Conservation (phyloP, 2,329 filamentous ascomycete genomes). For the Apiospora hydei region DNA sequence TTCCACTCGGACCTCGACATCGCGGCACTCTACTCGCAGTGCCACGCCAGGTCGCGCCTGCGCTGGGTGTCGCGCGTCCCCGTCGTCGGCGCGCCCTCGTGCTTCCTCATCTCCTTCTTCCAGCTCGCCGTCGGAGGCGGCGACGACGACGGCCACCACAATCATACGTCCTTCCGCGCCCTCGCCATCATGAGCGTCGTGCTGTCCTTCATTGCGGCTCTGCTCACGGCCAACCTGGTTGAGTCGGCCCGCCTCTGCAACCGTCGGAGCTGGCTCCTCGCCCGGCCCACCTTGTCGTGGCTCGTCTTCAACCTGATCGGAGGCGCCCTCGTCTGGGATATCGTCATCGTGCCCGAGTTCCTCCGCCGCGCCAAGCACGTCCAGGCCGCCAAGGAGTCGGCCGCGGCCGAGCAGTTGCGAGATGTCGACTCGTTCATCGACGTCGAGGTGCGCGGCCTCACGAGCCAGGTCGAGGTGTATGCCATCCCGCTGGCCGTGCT, state of each 20-base stretch:
- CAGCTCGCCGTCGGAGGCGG: slow-evolving; percentile 42
- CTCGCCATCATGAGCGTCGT: slow-evolving; percentile 50
- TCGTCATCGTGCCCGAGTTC: slow-evolving; percentile 59
- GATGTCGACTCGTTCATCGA: slow-evolving; percentile 41
- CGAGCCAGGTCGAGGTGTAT: slow-evolving; percentile 58
- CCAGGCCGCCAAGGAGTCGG: slow-evolving; percentile 35
- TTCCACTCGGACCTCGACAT: slow-evolving; percentile 55
- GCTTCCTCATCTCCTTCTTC: slow-evolving; percentile 61
- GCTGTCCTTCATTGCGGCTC: slow-evolving; percentile 53
- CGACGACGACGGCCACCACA: neutral
- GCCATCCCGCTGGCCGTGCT: slow-evolving; percentile 60
- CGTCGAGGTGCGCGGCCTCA: slow-evolving; percentile 46
- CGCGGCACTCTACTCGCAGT: slow-evolving; percentile 61
- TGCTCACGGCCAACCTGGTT: slow-evolving; percentile 57
- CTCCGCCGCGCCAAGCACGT: slow-evolving; percentile 51
- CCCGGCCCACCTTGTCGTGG: slow-evolving; percentile 49
- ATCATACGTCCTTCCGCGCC: slow-evolving; percentile 48
- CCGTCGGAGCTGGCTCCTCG: slow-evolving; percentile 40
- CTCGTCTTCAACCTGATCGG: slow-evolving; percentile 57
- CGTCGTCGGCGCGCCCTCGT: slow-evolving; percentile 53
- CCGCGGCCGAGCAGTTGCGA: slow-evolving; percentile 33
- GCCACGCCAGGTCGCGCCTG: slow-evolving; percentile 55
- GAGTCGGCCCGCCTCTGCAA: slow-evolving; percentile 56
- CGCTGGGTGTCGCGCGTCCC: slow-evolving; percentile 54
- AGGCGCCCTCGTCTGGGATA: slow-evolving; percentile 59